A percentile compares a stretch with the other conserved stretches of the same genome.
Conservation (phyloP, 352 stramenopile species). For the Thalassiosira exigua region DNA sequence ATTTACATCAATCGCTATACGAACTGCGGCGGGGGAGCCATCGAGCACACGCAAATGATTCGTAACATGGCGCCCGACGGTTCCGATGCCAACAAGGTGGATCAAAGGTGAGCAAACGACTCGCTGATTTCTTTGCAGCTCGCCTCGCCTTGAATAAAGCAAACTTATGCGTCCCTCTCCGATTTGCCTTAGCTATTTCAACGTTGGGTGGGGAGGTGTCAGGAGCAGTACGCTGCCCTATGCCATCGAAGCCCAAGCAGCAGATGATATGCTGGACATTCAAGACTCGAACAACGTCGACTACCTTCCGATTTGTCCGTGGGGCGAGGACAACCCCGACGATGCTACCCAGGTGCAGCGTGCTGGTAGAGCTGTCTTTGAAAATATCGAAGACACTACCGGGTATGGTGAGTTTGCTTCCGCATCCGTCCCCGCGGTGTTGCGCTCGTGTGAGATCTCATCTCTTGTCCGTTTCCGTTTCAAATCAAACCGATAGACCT, state of each 20-base stretch:
- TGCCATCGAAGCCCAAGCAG: slow-evolving; percentile 4
- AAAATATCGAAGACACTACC: neutral
- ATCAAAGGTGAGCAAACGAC: neutral
- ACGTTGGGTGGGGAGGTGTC: slow-evolving; percentile 14
- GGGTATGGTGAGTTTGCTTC: slow-evolving; percentile 10
- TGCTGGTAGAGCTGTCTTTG: neutral
- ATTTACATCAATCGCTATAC: slow-evolving; percentile 51
- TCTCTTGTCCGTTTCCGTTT: too few relatives aligned
- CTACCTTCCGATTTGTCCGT: slow-evolving; percentile 10
- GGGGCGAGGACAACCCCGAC: neutral
- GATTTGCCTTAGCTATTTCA: slow-evolving; percentile 32
- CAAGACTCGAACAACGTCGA: slow-evolving; percentile 4
- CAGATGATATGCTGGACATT: neutral
- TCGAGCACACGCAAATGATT: slow-evolving; percentile 49
- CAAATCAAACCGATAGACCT: too few relatives aligned
- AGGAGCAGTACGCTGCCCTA: slow-evolving; percentile 1
- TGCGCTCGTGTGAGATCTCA: too few relatives aligned
- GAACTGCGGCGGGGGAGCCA: slow-evolving; percentile 45
- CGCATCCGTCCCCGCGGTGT: too few relatives aligned
- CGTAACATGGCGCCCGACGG: slow-evolving; percentile 19
- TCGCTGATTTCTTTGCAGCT: neutral
- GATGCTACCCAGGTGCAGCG: too few relatives aligned
- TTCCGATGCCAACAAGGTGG: neutral
- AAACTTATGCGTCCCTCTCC: slow-evolving; percentile 3
- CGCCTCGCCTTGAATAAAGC: neutral